Conservation (phyloP, 345 rosid genomes). For the Acer negundo region DNA sequence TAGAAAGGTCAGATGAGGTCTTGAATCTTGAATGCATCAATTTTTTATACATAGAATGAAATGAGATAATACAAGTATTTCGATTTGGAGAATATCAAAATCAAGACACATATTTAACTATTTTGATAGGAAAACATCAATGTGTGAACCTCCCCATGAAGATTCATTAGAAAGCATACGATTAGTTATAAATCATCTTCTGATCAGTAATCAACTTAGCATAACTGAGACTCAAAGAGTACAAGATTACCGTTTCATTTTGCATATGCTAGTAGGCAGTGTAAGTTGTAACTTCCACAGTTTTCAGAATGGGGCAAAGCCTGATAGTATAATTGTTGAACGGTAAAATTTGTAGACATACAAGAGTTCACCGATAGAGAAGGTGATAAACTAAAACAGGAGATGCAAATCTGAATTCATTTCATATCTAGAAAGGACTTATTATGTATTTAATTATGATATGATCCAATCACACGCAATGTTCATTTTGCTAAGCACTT, state of each 20-base stretch:
- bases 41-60: background rate
- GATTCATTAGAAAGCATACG: background rate
- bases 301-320: background rate
- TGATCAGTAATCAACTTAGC: background rate
- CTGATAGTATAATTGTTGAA: too few species aligned
- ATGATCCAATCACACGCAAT: background rate
- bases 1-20: background rate
- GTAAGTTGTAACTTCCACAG: background rate
- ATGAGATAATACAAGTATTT: background rate
- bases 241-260: background rate
- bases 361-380: background rate
- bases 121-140: background rate
- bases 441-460: background rate
- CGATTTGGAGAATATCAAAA: background rate
- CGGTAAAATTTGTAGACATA: background rate
- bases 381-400: background rate
- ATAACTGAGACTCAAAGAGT: background rate
- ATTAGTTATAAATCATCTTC: background rate
- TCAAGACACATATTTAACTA: background rate
- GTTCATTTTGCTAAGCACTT: background rate
- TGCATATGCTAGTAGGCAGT: background rate
- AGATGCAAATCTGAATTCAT: background rate
- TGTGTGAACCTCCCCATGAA: background rate
- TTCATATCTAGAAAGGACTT: conserved; percentile 1
- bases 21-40: background rate